Evolutionary conservation across 2,329 filamentous ascomycete genomes (phyloP), one percentile per base, ranked within the genome.

Genomic region (Albophoma yamanashiensis): DNA sequence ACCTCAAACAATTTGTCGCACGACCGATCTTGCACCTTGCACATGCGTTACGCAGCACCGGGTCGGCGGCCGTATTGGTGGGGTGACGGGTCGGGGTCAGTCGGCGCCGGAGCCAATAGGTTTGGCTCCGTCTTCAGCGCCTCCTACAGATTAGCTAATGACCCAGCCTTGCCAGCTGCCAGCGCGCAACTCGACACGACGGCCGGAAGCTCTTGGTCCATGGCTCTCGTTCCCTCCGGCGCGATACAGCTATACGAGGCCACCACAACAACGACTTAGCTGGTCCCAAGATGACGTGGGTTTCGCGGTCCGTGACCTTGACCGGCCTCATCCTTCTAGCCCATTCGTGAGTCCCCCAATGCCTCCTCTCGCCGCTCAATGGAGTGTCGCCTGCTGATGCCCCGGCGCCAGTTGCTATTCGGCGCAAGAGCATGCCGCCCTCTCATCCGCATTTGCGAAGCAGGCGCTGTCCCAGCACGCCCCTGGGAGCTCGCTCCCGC

Each of bases 371-470:
- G 59, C 11, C 20, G 55, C 39, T 31, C 40, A 38, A 58, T 52
- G 43, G 55, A 45, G 38, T 57, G 47, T n/a, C 17, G n/a, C 43
- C 31, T 25, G 34, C 62, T 68, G 59, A 70, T 63, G 55, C 31
- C 61, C 56, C 58, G 43, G n/a, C 43, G 60, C 59, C 71, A 99
- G 94, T 64, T 95, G 92, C 76, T 99, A 97, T 76, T 99, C 94
- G 58, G 92, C 92, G 55, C 89, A 96, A 75, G 94, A 99, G 77
- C 90, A 96, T 76, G 89, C 91, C 8, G 81, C 86, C 27, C 83
- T 96, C 57, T 84, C 87, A 66, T 83, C 87, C 60, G 78, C 79
- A 40, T 73, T 79, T 58, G 71, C 77, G 52, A 75, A 78, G 38
- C 71, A 79, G 50, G 68, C 77, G 4, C 69, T 76, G 34, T 72